Evolutionary conservation across 1,284 basidiomycete genomes (phyloP), one percentile per base, ranked within the genome.

Genomic region (Neolentinus lepideus): DNA sequence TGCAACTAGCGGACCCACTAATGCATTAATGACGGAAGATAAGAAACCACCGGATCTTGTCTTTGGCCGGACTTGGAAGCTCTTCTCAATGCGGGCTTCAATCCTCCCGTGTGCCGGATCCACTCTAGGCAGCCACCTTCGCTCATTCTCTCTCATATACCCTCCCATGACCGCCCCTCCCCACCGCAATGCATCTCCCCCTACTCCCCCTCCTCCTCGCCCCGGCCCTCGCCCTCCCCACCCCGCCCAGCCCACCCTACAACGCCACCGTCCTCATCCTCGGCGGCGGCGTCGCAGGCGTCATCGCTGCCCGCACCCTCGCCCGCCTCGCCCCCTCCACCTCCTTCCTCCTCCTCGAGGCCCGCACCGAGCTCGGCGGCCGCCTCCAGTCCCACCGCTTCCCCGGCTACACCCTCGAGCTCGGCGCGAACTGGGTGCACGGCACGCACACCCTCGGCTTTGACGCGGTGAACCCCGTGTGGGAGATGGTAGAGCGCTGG

Each of bases 401-500:
- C 56, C 80, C 75, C 27, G 66, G 59, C 2, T 69, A 71, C 54
- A 74, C 73, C 0, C 67, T 88, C 27, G 86, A 89, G 64, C 66
- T 79, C 9, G 85, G 87, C 21, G 78, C 84, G 14, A 86, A 85
- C 62, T 89, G 87, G 86, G 75, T 89, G 35, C 84, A 88, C 62
- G 86, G 87, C 8, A 83, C 82, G 2, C 79, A 81, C 55, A 66
- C 69, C 3, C 76, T 71, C 3, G 64, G 72, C 53, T 43, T 43
- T 21, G 81, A 81, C 9, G 72, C 75, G 29, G 70, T 71, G 9
- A 88, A 88, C 64, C 85, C 85, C 2, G 81, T 87, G 11, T 79
- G 77, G 64, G 69, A 68, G n/a, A 69, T 89, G 45, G 81, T 81
- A 6, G 67, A 76, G 63, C 84, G 84, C 59, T 79, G 85, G 63